Percentiles rank a stretch among this genome's conserved stretches.
These are phyloP conservation scores for Leccinum fibrillosum DNA, from an alignment of 768 basidiomycete genomes.

Conservation along the genomic window DNA sequence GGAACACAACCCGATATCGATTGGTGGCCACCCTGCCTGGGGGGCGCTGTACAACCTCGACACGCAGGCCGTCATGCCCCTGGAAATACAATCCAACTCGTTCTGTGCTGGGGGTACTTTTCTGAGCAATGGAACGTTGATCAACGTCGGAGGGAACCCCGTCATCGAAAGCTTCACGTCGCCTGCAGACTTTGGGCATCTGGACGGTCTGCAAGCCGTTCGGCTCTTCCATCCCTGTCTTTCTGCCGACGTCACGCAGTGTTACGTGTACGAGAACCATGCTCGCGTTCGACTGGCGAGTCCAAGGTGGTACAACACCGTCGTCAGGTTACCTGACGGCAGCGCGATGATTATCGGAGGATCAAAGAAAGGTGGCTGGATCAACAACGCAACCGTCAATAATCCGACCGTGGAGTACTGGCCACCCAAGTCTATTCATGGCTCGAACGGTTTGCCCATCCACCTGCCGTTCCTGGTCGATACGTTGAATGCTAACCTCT, in stretches of 20 bases:
- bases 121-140: slow-evolving; percentile 69
- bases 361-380: slow-evolving; percentile 81
- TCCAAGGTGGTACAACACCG: slow-evolving; percentile 80
- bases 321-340: slow-evolving; percentile 67
- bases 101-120: slow-evolving; percentile 86
- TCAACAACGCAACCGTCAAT: slow-evolving; percentile 76
- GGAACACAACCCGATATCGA: slow-evolving; percentile 75
- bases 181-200: slow-evolving; percentile 72
- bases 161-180: slow-evolving; percentile 62
- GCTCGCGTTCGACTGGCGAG: slow-evolving; percentile 65
- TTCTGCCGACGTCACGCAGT: slow-evolving; percentile 42
- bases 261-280: slow-evolving; percentile 66
- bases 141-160: slow-evolving; percentile 82
- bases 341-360: slow-evolving; percentile 83
- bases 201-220: slow-evolving; percentile 69
- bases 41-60: slow-evolving; percentile 68
- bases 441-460: slow-evolving; percentile 65
- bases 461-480: slow-evolving; percentile 59
- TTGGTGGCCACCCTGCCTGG: slow-evolving; percentile 80
- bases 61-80: slow-evolving; percentile 57
- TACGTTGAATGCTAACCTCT: slow-evolving; percentile 80
- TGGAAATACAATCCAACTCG: slow-evolving; percentile 72
- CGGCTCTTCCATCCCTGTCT: slow-evolving; percentile 71
- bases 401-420: slow-evolving; percentile 82
- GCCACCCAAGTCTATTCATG: slow-evolving; percentile 73